Percentiles rank a stretch among this genome's conserved stretches.
Conservation (phyloP, 2,329 filamentous ascomycete genomes). For the Hymenoscyphus occultus region DNA sequence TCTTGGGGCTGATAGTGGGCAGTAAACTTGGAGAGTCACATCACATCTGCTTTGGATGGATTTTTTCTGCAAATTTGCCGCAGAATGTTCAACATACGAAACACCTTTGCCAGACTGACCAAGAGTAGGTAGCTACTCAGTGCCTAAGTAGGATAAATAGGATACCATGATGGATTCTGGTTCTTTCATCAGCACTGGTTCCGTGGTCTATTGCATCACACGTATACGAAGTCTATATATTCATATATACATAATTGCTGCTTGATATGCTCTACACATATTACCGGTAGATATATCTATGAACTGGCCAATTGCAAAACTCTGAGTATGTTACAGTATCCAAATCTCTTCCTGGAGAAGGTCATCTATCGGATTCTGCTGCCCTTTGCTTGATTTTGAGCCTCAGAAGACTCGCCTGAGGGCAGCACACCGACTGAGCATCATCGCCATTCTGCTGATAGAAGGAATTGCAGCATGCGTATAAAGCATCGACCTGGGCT, state of each 20-base stretch:
- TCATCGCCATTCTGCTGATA: constrained; percentile 76
- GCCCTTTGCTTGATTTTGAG: constrained; percentile 75
- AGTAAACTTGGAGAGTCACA: constrained; percentile 50
- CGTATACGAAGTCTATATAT: not conserved
- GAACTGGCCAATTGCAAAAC: not conserved
- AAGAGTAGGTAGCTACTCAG: too few relatives aligned
- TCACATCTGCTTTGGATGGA: not conserved
- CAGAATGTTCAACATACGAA: too few relatives aligned
- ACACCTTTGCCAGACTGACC: too few relatives aligned
- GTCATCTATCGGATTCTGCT: constrained; percentile 30
- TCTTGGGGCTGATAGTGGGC: constrained; percentile 50
- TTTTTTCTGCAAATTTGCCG: too few relatives aligned
- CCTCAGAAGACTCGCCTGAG: constrained; percentile 73
- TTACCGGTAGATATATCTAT: not conserved
- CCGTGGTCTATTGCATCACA: too few relatives aligned
- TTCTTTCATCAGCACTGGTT: too few relatives aligned
- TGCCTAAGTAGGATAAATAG: too few relatives aligned
- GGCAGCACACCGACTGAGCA: constrained; percentile 78
- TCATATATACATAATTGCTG: not conserved
- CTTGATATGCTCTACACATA: too few relatives aligned
- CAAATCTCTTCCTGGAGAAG: not conserved
- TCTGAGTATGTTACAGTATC: not conserved
- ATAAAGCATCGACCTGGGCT: constrained; percentile 75
- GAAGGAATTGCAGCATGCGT: constrained; percentile 89
- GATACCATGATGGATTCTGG: too few relatives aligned